Base-by-base conservation (phyloP, 306 rosid genomes). In the Castanospermum australe region DNA sequence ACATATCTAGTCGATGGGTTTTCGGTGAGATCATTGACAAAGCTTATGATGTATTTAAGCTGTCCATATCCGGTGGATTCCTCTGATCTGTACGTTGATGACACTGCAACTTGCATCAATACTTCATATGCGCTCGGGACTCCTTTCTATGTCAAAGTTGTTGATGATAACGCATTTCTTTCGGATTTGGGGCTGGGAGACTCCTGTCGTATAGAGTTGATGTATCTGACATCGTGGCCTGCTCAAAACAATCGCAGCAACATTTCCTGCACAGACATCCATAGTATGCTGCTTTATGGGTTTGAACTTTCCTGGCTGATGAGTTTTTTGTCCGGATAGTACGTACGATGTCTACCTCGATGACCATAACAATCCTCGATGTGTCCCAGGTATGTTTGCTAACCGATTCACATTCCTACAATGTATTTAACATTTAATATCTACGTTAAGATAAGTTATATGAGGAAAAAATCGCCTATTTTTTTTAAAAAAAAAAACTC, bases 211-310 rank as follows among this genome's bases (percentile, higher is more conserved):
- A 24, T 72, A 20, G 66, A 72, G 77, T 21, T 10, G 0, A 36
- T 36, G 66, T 54, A 72, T 36, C 36, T 36, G 5, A 72, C 77
- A 13, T 72, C 77, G 0, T 44, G 57, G 73, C 73, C 73, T 14
- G 14, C 22, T 67, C 15, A 13, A 44, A 14, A 12, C 24, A 44
- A 41, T 2, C 24, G 25, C 11, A 17, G 0, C 21, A 42, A 42
- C 38, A 24, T 44, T 8, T 44, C 73, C 24, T 67, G 73, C 57
- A 13, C 4, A 2, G 57, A 22, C 54, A 24, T 67, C 21, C 57
- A 15, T 14, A 4, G 25, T 14, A 67, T 44, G 73, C 24, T 67
- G 57, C 41, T 67, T 44, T 25, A 45, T 21, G 73, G 73, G 3
- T 67, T 67, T 44, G 73, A 67, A 36, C 66, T 72, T 21, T 72